Evolutionary conservation across 2,329 filamentous ascomycete genomes (phyloP).

Genomic region (Colletotrichum aenigma): DNA sequence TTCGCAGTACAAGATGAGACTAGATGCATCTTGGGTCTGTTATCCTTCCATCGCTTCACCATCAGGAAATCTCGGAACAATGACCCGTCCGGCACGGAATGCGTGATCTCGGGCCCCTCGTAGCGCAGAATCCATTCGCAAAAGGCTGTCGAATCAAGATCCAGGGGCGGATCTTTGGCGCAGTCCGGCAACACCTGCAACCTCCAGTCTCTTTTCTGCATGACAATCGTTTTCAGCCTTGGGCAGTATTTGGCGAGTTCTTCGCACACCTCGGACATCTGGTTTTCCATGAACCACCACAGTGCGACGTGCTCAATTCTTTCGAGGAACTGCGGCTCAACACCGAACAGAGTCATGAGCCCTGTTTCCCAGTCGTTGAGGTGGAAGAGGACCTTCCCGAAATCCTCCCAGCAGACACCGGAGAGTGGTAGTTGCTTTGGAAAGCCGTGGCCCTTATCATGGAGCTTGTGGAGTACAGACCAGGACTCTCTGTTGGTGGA

Average conservation of each 20-base stretch:
- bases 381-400: rapidly evolving
- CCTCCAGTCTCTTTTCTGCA: neutral
- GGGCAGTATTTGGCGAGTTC: neutral
- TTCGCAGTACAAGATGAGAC: neutral
- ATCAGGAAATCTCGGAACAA: no score
- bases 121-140: neutral
- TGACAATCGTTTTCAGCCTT: neutral
- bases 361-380: neutral
- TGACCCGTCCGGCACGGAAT: neutral
- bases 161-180: neutral
- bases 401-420: rapidly evolving
- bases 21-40: neutral
- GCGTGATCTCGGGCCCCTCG: neutral
- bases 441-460: rapidly evolving
- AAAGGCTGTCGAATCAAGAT: neutral
- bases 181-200: no score
- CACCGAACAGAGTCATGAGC: rapidly evolving
- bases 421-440: rapidly evolving
- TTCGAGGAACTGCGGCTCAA: neutral
- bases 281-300: no score
- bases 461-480: neutral
- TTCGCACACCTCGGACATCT: neutral
- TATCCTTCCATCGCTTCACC: no score
- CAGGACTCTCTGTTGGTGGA: neutral
- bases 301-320: neutral